These are phyloP conservation scores for Poterioochromonas sp. DNA, from an alignment of 352 stramenopile species.

Conservation along the genomic window DNA sequence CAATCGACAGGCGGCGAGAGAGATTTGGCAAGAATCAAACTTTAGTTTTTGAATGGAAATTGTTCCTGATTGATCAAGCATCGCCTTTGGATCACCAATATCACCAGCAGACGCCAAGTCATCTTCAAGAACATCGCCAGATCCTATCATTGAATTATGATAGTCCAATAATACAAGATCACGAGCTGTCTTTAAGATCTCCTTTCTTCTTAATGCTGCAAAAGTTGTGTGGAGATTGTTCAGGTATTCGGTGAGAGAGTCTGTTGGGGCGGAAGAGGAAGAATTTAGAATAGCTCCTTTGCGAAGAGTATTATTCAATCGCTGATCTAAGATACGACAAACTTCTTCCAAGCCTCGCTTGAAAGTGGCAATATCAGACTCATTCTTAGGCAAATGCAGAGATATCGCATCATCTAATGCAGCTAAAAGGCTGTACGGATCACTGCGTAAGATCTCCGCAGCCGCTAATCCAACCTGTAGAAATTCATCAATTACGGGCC, in stretches of 20 bases:
- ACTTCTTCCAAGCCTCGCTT: neutral
- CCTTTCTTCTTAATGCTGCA: neutral
- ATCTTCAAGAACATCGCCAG: slow-evolving; percentile 24
- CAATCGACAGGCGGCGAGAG: slow-evolving; percentile 6
- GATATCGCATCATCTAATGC: neutral
- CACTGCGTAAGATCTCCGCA: neutral
- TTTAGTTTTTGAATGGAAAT: neutral
- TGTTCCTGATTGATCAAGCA: slow-evolving; percentile 20
- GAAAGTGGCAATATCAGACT: neutral
- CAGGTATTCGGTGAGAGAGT: neutral
- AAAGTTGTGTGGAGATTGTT: neutral
- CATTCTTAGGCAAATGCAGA: neutral
- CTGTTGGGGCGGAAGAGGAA: too few species aligned
- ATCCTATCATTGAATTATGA: slow-evolving; percentile 24
- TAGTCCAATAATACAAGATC: neutral
- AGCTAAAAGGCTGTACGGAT: neutral
- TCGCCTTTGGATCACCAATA: neutral
- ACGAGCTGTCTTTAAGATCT: neutral
- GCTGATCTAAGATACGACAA: neutral
- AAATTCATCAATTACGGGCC: neutral
- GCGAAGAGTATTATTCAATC: neutral
- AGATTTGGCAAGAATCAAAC: slow-evolving; percentile 18
- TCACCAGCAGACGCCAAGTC: neutral
- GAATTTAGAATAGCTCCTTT: neutral
- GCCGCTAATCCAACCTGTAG: neutral